Conservation (phyloP, 148 eudicot species). For the Limonium bicolor region DNA sequence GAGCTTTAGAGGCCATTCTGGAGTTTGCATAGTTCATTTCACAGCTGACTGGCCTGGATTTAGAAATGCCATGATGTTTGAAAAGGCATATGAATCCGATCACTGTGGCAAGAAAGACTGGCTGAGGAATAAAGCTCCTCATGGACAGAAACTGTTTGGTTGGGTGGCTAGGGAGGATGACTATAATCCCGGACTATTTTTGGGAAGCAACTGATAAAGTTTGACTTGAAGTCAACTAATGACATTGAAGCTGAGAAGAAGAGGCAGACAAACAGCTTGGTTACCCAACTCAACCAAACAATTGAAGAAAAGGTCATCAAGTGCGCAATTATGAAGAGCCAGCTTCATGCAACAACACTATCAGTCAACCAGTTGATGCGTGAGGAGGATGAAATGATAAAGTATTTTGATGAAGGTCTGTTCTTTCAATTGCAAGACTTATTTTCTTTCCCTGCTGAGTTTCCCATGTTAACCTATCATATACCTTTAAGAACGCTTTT, state of each 20-base stretch:
- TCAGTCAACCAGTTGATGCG: slow-evolving; percentile 14
- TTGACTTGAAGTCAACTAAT: slow-evolving; percentile 43
- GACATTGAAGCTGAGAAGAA: slow-evolving; percentile 33
- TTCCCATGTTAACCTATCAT: too few relatives aligned
- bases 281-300: slow-evolving; percentile 20
- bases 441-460: too few relatives aligned
- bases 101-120: slow-evolving; percentile 39
- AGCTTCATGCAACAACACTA: slow-evolving; percentile 28
- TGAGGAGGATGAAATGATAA: slow-evolving; percentile 42
- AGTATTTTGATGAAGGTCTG: slow-evolving; percentile 54
- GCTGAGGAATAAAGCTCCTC: slow-evolving; percentile 7
- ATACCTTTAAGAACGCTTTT: too few relatives aligned
- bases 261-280: slow-evolving; percentile 23
- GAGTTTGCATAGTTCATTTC: slow-evolving; percentile 40
- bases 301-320: slow-evolving; percentile 27
- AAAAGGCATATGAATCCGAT: slow-evolving; percentile 28
- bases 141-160: slow-evolving; percentile 40
- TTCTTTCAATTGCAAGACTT: too few relatives aligned
- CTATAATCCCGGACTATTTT: slow-evolving; percentile 18
- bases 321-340: slow-evolving; percentile 23
- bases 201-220: slow-evolving; percentile 40
- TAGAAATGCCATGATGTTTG: slow-evolving; percentile 37
- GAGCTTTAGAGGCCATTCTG: slow-evolving; percentile 30
- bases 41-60: slow-evolving; percentile 31
- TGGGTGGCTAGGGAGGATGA: slow-evolving; percentile 78